Evolutionary conservation across 2,329 filamentous ascomycete genomes (phyloP).

Genomic region (Hymenoscyphus infarciens): DNA sequence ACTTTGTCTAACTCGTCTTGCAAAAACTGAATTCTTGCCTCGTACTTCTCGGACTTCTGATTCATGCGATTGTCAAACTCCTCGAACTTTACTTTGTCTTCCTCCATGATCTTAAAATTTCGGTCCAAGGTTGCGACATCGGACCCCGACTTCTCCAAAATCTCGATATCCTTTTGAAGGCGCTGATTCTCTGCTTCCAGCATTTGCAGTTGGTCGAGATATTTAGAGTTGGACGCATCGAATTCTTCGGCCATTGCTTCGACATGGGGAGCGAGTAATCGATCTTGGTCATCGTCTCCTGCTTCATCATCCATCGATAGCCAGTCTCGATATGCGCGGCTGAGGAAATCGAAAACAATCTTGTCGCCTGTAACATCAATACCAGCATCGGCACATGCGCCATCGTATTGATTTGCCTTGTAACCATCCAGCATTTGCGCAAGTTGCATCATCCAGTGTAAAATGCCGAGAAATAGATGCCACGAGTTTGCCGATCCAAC

Average conservation of each 20-base stretch:
- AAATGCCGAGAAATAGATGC: constrained; percentile 86
- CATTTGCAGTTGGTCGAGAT: constrained; percentile 76
- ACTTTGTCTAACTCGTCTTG: constrained; percentile 83
- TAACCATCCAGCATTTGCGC: constrained; percentile 91
- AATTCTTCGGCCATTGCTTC: constrained; percentile 86
- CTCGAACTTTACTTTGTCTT: constrained; percentile 92
- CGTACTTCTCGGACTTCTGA: constrained; percentile 84
- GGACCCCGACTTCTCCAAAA: constrained; percentile 81
- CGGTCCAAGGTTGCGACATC: constrained; percentile 82
- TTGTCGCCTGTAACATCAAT: constrained; percentile 85
- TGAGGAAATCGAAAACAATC: constrained; percentile 91
- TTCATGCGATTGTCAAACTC: constrained; percentile 85
- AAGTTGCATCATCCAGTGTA: constrained; percentile 99
- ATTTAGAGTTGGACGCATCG: constrained; percentile 77
- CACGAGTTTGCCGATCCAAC: constrained; percentile 91
- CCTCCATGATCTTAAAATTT: constrained; percentile 88
- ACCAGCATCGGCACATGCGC: constrained; percentile 83
- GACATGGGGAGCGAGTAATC: constrained; percentile 76
- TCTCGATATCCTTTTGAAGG: constrained; percentile 80
- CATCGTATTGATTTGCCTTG: constrained; percentile 73
- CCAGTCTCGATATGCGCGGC: constrained; percentile 89
- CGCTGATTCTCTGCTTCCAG: constrained; percentile 83
- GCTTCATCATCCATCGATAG: constrained; percentile 87
- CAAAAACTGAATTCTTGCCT: constrained; percentile 74
- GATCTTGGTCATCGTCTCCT: constrained; percentile 77